A percentile compares a stretch with the other conserved stretches of the same genome.
phyloP scores from a whole-genome alignment of 192 early-diverging fungal genomes.

The Lobosporangium transversale region DNA sequence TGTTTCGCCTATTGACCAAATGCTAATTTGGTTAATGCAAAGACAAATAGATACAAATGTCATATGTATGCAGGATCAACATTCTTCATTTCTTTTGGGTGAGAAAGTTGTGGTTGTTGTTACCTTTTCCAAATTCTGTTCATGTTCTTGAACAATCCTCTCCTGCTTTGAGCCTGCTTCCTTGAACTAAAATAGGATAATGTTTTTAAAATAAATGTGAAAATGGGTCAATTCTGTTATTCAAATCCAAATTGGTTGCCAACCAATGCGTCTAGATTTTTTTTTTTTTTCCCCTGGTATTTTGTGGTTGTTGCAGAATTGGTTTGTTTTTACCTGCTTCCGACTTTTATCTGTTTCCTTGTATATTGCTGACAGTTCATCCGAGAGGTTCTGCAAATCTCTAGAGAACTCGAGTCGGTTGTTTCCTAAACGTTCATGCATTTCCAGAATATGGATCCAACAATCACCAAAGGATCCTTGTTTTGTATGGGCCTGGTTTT shows the following conservation, averaged over 20 bases:
- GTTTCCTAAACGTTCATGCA: conserved; percentile 87
- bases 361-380: conserved; percentile 75
- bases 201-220: no score
- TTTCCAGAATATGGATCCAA: conserved; percentile 80
- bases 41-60: no score
- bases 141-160: conserved; percentile 80
- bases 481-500: conserved; percentile 37
- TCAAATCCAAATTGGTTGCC: no score
- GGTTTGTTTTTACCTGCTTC: conserved; percentile 67
- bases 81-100: background rate
- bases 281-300: no score
- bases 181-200: conserved; percentile 82
- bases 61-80: background rate
- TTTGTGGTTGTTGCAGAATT: background rate
- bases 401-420: conserved; percentile 81
- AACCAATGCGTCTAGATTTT: no score
- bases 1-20: conserved; percentile 68
- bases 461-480: conserved; percentile 75
- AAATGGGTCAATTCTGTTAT: no score
- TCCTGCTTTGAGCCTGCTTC: conserved; percentile 81
- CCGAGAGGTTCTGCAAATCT: conserved; percentile 77
- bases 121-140: conserved; percentile 85
- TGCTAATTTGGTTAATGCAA: no score
- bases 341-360: conserved; percentile 84
- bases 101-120: background rate